Percentiles rank a stretch among this genome's conserved stretches.
phyloP scores from a whole-genome alignment of 176 grass and related monocot species.

The Luzula sylvatica region DNA sequence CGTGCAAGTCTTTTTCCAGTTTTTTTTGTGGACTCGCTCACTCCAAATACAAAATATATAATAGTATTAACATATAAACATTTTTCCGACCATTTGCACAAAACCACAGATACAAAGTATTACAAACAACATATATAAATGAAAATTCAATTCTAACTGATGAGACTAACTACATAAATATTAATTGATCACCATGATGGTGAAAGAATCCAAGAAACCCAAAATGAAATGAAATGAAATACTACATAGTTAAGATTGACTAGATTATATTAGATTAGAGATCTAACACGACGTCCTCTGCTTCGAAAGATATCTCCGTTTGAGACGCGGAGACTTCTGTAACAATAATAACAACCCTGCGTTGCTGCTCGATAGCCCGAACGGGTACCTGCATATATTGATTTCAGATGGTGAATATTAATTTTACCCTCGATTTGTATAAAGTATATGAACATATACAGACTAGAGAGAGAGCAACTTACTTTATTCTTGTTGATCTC shows the following conservation, averaged over 20 bases:
- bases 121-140: conserved; percentile 4
- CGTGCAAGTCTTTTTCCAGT: conserved; percentile 4
- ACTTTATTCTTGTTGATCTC: conserved; percentile 24
- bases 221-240: not conserved
- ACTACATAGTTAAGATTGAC: not conserved
- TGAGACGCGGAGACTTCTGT: conserved; percentile 52
- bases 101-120: conserved; percentile 1
- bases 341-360: conserved; percentile 66
- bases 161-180: conserved; percentile 2
- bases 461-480: not conserved
- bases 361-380: conserved; percentile 67
- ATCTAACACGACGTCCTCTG: conserved; percentile 17
- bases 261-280: not conserved
- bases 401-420: not conserved
- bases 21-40: conserved; percentile 1
- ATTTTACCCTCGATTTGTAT: not conserved
- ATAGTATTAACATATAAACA: not conserved
- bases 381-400: conserved; percentile 56
- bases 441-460: not conserved
- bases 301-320: conserved; percentile 18
- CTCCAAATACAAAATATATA: not conserved
- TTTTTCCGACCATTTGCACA: conserved; percentile 7
- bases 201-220: not conserved
- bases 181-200: conserved; percentile 5
- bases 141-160: conserved; percentile 11